Base-by-base conservation (phyloP, 305 asterid genomes). In the Fraxinus greggii region DNA sequence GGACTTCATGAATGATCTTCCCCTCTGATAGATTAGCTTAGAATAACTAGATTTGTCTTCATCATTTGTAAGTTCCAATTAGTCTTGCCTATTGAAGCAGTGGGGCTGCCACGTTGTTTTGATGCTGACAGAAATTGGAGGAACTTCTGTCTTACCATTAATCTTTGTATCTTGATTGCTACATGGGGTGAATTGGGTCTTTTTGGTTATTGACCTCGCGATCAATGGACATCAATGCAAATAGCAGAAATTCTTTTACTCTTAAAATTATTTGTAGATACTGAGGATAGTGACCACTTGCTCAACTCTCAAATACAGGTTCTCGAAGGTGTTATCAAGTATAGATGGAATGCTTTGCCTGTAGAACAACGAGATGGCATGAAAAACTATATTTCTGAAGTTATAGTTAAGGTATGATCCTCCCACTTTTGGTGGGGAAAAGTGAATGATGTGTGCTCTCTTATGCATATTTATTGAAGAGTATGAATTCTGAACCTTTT, bases 301-400 rank as follows among this genome's bases (percentile, higher is more conserved):
- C 78, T 80, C 85, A 83, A 69, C 84, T 82, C 38, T 80, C 79
- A 76, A 79, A n/a, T 85, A 56, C 87, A 96, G 99, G 97, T 97
- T 81, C 94, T 97, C 13, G 99, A 94, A 92, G 98, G 98, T 85
- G 98, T 94, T 85, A 93, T 97, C 48, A 97, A 97, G 90, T 97
- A 97, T 65, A 91, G 98, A 86, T 97, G 99, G 99, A 97, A 97
- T 85, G 99, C 98, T 7, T 88, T 97, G 84, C 99, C 98, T 4
- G 93, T 86, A 77, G 98, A 92, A 84, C 98, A 97, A 87, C 88
- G 99, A 75, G 98, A 93, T 90, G 99, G 99, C 87, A 95, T 97
- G 99, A 97, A 97, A 82, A 97, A 97, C 83, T 97, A 94, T 89
- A 97, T 97, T 80, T 97, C 99, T 88, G 98, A 97, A 72, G 98